Evolutionary conservation across 2,329 filamentous ascomycete genomes (phyloP).

Genomic region (Diaporthe vaccinii): DNA sequence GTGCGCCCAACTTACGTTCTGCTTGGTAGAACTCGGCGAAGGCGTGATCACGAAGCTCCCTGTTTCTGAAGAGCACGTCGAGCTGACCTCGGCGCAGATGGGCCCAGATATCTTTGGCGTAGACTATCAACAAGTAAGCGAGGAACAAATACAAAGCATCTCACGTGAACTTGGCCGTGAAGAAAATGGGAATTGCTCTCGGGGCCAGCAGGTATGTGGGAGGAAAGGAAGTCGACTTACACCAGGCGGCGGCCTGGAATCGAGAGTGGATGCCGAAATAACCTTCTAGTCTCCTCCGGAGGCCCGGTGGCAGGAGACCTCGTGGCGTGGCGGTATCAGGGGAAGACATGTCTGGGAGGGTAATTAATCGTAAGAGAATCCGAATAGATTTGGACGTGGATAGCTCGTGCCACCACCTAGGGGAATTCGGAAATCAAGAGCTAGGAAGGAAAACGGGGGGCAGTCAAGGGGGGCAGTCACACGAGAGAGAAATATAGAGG

Average conservation of each 20-base stretch:
- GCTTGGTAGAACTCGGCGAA: slow-evolving; percentile 35
- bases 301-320: neutral
- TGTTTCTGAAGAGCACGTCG: slow-evolving; percentile 16
- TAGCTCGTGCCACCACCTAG: neutral
- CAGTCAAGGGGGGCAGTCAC: neutral
- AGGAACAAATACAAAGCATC: neutral
- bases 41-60: slow-evolving; percentile 21
- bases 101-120: slow-evolving; percentile 22
- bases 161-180: neutral
- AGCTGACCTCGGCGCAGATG: slow-evolving; percentile 31
- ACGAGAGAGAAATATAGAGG: neutral
- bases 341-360: slow-evolving; percentile 19
- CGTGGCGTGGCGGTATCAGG: neutral
- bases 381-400: neutral
- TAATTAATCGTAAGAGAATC: neutral
- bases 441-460: neutral
- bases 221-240: neutral
- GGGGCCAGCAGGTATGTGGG: neutral
- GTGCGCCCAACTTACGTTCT: slow-evolving; percentile 10
- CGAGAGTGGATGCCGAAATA: neutral
- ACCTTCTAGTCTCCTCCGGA: slow-evolving; percentile 2
- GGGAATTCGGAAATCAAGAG: neutral
- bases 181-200: neutral
- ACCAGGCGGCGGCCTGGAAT: slow-evolving; percentile 3
- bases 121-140: slow-evolving; percentile 20